Conservation (phyloP, 2,329 filamentous ascomycete species). For the Massarina eburnea region DNA sequence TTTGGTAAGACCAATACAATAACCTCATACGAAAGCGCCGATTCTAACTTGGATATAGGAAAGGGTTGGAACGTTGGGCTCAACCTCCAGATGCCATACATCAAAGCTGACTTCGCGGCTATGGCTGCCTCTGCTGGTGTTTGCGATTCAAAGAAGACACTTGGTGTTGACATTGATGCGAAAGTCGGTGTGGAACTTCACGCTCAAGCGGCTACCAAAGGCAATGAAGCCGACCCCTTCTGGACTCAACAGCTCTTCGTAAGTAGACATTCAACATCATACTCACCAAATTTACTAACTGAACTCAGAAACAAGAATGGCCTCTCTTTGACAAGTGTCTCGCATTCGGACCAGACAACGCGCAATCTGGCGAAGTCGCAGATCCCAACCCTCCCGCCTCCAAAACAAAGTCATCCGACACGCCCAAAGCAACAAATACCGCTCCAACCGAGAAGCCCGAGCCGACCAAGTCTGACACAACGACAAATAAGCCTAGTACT, state of each 20-base stretch:
- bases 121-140: slow-evolving; percentile 15
- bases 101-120: slow-evolving; percentile 19
- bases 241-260: slow-evolving; percentile 15
- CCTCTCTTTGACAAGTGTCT: slow-evolving; percentile 14
- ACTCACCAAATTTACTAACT: neutral
- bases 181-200: slow-evolving; percentile 15
- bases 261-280: slow-evolving; percentile 1
- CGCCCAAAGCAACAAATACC: neutral
- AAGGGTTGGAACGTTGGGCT: slow-evolving; percentile 15
- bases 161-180: slow-evolving; percentile 19
- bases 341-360: slow-evolving; percentile 15
- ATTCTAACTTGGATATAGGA: slow-evolving; percentile 2
- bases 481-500: neutral
- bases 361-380: neutral
- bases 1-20: slow-evolving; percentile 14
- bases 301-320: slow-evolving; percentile 10
- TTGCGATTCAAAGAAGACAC: slow-evolving; percentile 14
- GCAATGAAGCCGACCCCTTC: slow-evolving; percentile 17
- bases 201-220: slow-evolving; percentile 12
- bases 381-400: slow-evolving; percentile 1
- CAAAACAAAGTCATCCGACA: neutral
- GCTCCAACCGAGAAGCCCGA: neutral
- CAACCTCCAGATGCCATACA: slow-evolving; percentile 18
- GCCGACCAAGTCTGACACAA: neutral
- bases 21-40: neutral